These are phyloP conservation scores for Leptographium radiaticola DNA, from an alignment of 2,329 filamentous ascomycete genomes.

Conservation along the genomic window DNA sequence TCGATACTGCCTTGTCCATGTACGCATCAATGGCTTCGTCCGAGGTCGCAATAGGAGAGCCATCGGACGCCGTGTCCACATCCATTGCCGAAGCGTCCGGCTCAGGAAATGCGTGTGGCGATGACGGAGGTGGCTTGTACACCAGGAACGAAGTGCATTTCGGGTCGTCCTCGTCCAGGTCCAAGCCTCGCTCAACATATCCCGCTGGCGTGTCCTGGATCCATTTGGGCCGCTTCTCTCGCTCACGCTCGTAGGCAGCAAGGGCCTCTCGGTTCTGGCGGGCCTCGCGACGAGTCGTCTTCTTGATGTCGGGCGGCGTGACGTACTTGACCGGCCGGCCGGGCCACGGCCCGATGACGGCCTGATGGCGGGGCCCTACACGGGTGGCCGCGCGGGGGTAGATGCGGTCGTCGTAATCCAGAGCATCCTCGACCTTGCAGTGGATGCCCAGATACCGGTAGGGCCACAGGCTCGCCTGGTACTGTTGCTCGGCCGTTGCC, in stretches of 20 bases:
- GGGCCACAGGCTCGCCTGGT: slow-evolving; percentile 89
- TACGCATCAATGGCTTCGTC: slow-evolving; percentile 60
- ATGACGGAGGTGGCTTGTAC: slow-evolving; percentile 55
- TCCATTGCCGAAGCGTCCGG: slow-evolving; percentile 6
- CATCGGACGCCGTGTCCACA: background rate
- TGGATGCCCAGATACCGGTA: slow-evolving; percentile 94
- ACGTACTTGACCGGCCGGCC: slow-evolving; percentile 82
- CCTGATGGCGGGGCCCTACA: slow-evolving; percentile 82
- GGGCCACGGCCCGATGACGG: slow-evolving; percentile 71
- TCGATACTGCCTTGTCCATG: slow-evolving; percentile 53
- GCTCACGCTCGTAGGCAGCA: slow-evolving; percentile 71
- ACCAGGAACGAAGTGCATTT: slow-evolving; percentile 61
- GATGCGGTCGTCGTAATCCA: slow-evolving; percentile 95
- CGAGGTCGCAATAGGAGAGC: slow-evolving; percentile 11
- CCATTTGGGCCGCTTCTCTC: slow-evolving; percentile 82
- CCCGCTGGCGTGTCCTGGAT: slow-evolving; percentile 82
- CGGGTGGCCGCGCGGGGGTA: slow-evolving; percentile 92
- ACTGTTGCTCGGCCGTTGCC: slow-evolving; percentile 73
- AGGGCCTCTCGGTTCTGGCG: slow-evolving; percentile 70
- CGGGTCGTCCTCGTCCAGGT: slow-evolving; percentile 56
- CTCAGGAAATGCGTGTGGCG: background rate
- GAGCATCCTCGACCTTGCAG: slow-evolving; percentile 84
- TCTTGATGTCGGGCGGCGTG: slow-evolving; percentile 81
- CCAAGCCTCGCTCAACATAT: slow-evolving; percentile 74
- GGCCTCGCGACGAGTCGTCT: slow-evolving; percentile 62